Evolutionary conservation across 2,329 filamentous ascomycete species (phyloP).

Genomic region (Colletotrichum theobromicola): DNA sequence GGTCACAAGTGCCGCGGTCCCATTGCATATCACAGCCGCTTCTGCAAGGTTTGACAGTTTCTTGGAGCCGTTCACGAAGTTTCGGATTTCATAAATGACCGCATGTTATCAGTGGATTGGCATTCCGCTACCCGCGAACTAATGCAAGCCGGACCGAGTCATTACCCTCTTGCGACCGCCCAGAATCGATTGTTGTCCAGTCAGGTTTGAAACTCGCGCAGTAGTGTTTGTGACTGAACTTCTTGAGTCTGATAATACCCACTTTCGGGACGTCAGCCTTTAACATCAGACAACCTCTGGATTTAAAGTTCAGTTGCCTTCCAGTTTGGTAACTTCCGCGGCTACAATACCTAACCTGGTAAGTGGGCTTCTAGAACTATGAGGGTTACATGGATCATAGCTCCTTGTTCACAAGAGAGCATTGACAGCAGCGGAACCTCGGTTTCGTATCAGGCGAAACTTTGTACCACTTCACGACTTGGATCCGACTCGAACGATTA

Average conservation of each 20-base stretch:
- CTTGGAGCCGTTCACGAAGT: background rate
- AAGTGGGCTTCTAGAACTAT: background rate
- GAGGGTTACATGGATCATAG: background rate
- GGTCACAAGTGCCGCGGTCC: background rate
- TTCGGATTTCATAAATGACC: background rate
- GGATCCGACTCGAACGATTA: background rate
- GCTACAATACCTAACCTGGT: background rate
- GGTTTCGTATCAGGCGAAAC: background rate
- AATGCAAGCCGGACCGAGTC: background rate
- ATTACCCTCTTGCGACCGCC: background rate
- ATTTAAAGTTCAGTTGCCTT: background rate
- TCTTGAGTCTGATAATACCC: background rate
- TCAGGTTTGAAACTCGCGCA: background rate
- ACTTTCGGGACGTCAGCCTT: background rate
- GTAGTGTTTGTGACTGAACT: background rate
- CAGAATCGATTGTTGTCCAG: background rate
- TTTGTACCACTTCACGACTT: background rate
- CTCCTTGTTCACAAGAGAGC: background rate
- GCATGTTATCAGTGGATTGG: background rate
- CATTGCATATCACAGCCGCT: background rate
- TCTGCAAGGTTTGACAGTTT: background rate
- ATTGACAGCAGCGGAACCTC: background rate
- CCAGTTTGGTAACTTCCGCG: background rate
- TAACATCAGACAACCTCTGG: background rate
- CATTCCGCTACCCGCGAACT: background rate